These are phyloP conservation scores for Betula pendula DNA, from an alignment of 306 rosid genomes.

Conservation along the genomic window DNA sequence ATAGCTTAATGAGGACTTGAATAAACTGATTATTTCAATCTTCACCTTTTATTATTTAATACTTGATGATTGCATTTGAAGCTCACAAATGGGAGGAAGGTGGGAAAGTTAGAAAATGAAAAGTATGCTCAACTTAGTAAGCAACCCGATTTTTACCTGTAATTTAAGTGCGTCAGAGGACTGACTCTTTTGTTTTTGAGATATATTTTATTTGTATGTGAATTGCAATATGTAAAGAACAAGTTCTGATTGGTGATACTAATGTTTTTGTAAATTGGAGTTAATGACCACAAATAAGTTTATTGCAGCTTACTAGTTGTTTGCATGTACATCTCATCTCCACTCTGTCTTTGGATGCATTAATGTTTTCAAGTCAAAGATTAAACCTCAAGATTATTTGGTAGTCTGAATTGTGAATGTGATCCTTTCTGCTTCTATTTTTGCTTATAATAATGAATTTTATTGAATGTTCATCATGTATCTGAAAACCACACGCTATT, in stretches of 20 bases:
- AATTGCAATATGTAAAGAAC: neutral
- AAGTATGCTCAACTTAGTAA: neutral
- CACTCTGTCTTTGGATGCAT: neutral
- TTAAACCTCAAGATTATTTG: neutral
- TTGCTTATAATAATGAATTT: neutral
- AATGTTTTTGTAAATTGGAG: neutral
- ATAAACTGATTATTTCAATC: too few relatives aligned
- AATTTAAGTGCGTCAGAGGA: constrained; percentile 5
- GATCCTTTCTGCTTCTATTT: constrained; percentile 13
- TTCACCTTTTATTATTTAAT: neutral
- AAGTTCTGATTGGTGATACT: neutral
- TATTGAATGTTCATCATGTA: neutral
- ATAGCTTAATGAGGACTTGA: too few relatives aligned
- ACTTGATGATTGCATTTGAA: neutral
- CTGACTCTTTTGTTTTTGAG: constrained; percentile 12
- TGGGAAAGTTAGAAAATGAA: constrained; percentile 12
- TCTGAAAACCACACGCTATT: constrained; percentile 3
- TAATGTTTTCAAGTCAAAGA: neutral
- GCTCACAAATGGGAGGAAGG: constrained; percentile 7
- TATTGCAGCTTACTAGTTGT: constrained; percentile 3
- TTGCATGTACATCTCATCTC: neutral
- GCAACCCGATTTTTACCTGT: constrained; percentile 4
- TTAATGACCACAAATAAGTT: neutral
- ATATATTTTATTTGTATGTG: constrained; percentile 11
- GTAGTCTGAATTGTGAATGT: constrained; percentile 17